These are phyloP conservation scores for Vitellaria paradoxa DNA, from an alignment of 179 eudicot genomes.

Conservation along the genomic window DNA sequence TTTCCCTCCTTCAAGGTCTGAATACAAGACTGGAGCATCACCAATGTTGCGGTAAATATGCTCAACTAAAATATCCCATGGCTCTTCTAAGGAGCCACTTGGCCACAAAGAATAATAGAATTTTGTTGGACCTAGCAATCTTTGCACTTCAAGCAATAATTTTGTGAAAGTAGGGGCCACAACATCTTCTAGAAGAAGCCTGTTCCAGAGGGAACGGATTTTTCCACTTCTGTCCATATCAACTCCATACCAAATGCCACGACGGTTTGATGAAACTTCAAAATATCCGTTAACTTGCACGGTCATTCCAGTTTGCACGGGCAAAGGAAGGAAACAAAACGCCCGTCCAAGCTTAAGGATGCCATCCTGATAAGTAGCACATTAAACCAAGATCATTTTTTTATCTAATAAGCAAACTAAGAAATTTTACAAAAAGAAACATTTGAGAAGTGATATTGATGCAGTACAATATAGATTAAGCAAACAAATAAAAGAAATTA, in stretches of 20 bases:
- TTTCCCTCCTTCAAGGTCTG: slow-evolving; percentile 72
- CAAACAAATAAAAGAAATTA: too few species aligned
- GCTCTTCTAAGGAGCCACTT: slow-evolving; percentile 93
- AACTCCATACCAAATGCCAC: slow-evolving; percentile 99
- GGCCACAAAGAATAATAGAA: slow-evolving; percentile 89
- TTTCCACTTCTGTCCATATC: slow-evolving; percentile 99
- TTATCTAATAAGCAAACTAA: slow-evolving; percentile 2
- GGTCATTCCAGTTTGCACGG: slow-evolving; percentile 85
- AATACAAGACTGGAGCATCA: slow-evolving; percentile 68
- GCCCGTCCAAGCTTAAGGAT: slow-evolving; percentile 71
- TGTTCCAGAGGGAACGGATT: slow-evolving; percentile 96
- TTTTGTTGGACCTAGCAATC: slow-evolving; percentile 59
- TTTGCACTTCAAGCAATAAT: slow-evolving; percentile 69
- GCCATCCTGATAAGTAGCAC: slow-evolving; percentile 56
- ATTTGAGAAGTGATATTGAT: neutral
- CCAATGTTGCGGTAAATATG: slow-evolving; percentile 59
- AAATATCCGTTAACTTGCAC: slow-evolving; percentile 97
- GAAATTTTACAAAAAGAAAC: neutral
- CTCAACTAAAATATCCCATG: slow-evolving; percentile 87
- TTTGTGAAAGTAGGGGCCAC: slow-evolving; percentile 72
- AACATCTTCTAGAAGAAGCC: slow-evolving; percentile 93
- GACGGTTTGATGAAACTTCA: slow-evolving; percentile 99
- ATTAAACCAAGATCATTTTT: neutral
- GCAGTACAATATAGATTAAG: too few species aligned
- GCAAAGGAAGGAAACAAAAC: slow-evolving; percentile 99